Base-by-base conservation (phyloP, 2,329 filamentous ascomycete species). In the Achaetomium macrosporum region DNA sequence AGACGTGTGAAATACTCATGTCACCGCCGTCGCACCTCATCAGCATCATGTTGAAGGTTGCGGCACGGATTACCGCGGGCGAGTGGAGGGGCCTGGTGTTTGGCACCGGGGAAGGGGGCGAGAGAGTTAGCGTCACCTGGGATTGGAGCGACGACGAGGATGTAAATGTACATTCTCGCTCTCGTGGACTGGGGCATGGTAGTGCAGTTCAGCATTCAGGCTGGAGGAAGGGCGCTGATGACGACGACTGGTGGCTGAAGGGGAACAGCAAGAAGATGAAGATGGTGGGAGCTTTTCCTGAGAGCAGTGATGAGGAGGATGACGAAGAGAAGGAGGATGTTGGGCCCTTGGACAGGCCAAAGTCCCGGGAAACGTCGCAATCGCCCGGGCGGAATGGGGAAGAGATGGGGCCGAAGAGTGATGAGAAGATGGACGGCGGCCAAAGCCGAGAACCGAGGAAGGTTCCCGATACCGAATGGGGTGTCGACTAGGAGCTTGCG, bases 11-110 rank as follows among this genome's bases (percentile, higher is more conserved):
- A 47, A 77, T 93, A 30, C 77, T 95, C 4, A 72, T 96, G 13
- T 83, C 87, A 0, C 90, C 90, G n/a, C 90, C 91, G 0, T 81
- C 85, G 15, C 83, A 91, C 61, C 77, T 95, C 2, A 79, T 95
- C 35, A 76, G 82, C 25, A 74, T 95, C 39, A 90, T 96, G 76
- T 77, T 96, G 5, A 83, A 83, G 51, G 88, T 96, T 52, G 88
- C 90, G 1, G 84, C 87, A 0, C 83, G 81, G 57, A 89, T 96
- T 57, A 79, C 84, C 1, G 75, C 76, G 30, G 81, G 79, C 16
- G 76, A 81, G 70, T 83, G 78, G 84, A 73, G 79, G 63, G 86
- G 80, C 57, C 69, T 79, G 60, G 73, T 82, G 48, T 75, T 77
- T 47, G 79, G 79, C 11, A 71, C 75, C 48, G 74, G 74, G 31